These are phyloP conservation scores for Rhodomyrtus tomentosa DNA, from an alignment of 345 rosid species.

Conservation along the genomic window DNA sequence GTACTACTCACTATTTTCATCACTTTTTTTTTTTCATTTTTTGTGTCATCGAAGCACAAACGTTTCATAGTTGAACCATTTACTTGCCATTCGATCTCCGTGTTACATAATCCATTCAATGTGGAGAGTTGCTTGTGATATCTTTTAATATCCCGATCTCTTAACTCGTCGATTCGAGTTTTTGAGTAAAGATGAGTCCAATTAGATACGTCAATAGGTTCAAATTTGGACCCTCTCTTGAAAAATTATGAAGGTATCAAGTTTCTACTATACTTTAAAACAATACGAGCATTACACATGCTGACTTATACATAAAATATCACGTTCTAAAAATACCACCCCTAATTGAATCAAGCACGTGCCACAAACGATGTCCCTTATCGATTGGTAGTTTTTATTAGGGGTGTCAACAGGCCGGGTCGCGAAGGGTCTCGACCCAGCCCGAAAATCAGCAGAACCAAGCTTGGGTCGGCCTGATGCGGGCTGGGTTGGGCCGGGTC, in stretches of 20 bases:
- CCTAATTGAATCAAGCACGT: not conserved
- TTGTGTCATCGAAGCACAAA: too few species aligned
- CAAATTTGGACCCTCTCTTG: not conserved
- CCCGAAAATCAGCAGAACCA: too few species aligned
- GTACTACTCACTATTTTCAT: too few species aligned
- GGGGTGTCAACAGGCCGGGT: too few species aligned
- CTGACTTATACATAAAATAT: not conserved
- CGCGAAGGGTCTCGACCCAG: too few species aligned
- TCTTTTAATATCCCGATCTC: not conserved
- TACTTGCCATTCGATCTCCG: too few species aligned
- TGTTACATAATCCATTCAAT: too few species aligned
- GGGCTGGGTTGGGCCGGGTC: too few species aligned
- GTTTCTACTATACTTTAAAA: not conserved
- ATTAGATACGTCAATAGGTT: not conserved
- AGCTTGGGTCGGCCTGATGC: too few species aligned
- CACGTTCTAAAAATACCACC: not conserved
- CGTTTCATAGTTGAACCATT: too few species aligned
- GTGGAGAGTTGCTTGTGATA: not conserved
- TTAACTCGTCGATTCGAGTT: not conserved
- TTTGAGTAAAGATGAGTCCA: not conserved
- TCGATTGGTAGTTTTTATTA: rapidly evolving
- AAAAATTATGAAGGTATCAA: not conserved
- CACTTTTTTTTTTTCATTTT: too few species aligned
- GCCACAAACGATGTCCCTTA: not conserved
- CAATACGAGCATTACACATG: not conserved